Evolutionary conservation across 2,329 filamentous ascomycete species (phyloP), one percentile per base, ranked within the genome.

Genomic region (Alternaria postmessia): DNA sequence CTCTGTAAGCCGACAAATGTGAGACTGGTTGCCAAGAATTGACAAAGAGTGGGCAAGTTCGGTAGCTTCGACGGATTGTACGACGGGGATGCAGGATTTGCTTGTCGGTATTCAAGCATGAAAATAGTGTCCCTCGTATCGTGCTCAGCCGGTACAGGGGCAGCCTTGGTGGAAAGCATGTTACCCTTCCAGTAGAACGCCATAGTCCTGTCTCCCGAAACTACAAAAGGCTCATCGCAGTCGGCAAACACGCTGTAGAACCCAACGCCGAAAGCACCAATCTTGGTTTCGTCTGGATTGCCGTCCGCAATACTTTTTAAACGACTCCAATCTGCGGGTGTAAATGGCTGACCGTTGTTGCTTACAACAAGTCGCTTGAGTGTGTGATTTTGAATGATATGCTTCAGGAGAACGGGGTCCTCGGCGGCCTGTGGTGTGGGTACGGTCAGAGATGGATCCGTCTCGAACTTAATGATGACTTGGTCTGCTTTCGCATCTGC

Each of bases 101-200:
- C 87, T 75, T 96, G 97, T 73, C 95, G 87, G 79, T 98, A 97
- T 75, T 98, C 94, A 47, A 99, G 85, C 47, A 97, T 89, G 75
- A 99, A 99, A n/a, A 90, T 91, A 2, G 96, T 99, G 70, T 94
- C 87, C 32, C 83, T 83, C 56, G 85, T 90, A 16, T 84, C 81
- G 72, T 93, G 85, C 24, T 87, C 87, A 46, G 87, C 83, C 1
- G 91, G 88, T 7, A 97, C 81, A 67, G 89, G 88, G 22, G 95
- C 85, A 68, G 93, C 92, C 70, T 94, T 91, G 24, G 96, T 99
- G 77, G 97, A 98, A 2, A 99, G 85, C 5, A 93, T 92, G 77
- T 98, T 98, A n/a, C 91, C 94, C 78, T 97, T 98, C 96, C 95
- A 99, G 82, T 97, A 99, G 75, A 99, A 99, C 0, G 94, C 94